Conservation (phyloP, 225 moss, liverwort and hornwort genomes). For the Takakia lepidozioides region DNA sequence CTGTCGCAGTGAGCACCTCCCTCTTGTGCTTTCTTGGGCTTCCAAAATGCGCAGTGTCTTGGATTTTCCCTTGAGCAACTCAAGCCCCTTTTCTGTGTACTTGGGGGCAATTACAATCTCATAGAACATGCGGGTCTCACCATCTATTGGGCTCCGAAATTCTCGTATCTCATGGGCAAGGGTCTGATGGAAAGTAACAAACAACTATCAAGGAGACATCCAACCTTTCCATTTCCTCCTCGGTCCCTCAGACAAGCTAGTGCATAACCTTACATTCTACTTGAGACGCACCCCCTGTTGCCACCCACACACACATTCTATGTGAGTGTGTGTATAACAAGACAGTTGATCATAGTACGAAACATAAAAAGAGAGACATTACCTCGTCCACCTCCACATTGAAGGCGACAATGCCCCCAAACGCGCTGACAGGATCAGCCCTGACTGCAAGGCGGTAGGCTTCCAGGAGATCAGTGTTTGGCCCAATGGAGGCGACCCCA, state of each 20-base stretch:
- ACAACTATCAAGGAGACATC: no score
- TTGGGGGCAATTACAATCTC: slow-evolving; percentile 92
- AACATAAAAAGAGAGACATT: no score
- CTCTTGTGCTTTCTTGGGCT: slow-evolving; percentile 63
- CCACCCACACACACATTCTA: no score
- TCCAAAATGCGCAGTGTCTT: slow-evolving; percentile 86
- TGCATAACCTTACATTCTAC: no score
- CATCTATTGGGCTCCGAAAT: slow-evolving; percentile 82
- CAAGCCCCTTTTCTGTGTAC: slow-evolving; percentile 72
- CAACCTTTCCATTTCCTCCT: no score
- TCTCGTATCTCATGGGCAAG: slow-evolving; percentile 91
- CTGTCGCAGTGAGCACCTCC: slow-evolving; percentile 77
- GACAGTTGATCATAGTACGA: no score
- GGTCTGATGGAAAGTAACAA: no score
- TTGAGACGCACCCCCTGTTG: no score
- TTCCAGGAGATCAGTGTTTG: slow-evolving; percentile 67
- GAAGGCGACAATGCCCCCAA: slow-evolving; percentile 96
- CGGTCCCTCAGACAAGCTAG: no score
- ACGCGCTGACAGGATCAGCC: slow-evolving; percentile 96
- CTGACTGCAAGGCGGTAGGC: slow-evolving; percentile 83
- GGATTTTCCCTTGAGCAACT: slow-evolving; percentile 91
- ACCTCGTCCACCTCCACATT: slow-evolving; percentile 98
- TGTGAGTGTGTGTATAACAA: no score
- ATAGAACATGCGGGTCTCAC: slow-evolving; percentile 93
- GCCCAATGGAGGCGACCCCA: slow-evolving; percentile 80